Conservation (phyloP, 2,329 filamentous ascomycete species). For the Fusarium burgessii region DNA sequence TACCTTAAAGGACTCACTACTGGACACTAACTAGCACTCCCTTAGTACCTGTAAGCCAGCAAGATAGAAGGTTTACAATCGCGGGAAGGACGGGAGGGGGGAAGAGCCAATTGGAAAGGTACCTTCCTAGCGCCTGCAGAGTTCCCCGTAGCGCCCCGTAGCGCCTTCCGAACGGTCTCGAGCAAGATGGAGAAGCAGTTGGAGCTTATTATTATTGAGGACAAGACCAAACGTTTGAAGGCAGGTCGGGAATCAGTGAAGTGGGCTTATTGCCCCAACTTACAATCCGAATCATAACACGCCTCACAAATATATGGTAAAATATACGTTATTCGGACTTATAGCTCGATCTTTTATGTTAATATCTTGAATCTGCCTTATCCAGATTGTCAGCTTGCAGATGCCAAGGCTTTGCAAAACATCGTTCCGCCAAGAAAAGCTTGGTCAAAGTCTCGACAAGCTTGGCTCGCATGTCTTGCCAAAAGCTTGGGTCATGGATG, state of each 20-base stretch:
- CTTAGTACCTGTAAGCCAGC: constrained; percentile 27
- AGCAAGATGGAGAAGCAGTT: constrained; percentile 1
- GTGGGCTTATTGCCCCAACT: not conserved
- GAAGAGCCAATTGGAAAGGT: constrained; percentile 24
- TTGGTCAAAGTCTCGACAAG: constrained; percentile 44
- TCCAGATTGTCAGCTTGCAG: constrained; percentile 34
- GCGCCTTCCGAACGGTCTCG: constrained; percentile 10
- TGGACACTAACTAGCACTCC: constrained; percentile 5
- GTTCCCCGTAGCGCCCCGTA: constrained; percentile 18
- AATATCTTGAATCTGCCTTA: constrained; percentile 32
- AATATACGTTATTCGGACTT: not conserved
- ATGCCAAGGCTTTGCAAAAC: constrained; percentile 42
- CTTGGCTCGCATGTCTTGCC: constrained; percentile 40
- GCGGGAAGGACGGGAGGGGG: constrained; percentile 33
- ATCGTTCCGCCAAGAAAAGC: constrained; percentile 49
- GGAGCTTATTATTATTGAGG: not conserved
- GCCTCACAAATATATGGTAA: not conserved
- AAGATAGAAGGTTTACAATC: constrained; percentile 34
- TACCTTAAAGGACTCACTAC: not conserved
- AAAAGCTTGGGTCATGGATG: constrained; percentile 24
- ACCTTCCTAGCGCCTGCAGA: constrained; percentile 34
- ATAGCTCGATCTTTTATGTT: not conserved
- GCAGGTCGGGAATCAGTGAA: not conserved
- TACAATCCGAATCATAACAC: not conserved
- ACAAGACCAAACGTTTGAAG: not conserved